Evolutionary conservation across 164 flowering plant genomes (phyloP).

Genomic region (Liriodendron chinense): DNA sequence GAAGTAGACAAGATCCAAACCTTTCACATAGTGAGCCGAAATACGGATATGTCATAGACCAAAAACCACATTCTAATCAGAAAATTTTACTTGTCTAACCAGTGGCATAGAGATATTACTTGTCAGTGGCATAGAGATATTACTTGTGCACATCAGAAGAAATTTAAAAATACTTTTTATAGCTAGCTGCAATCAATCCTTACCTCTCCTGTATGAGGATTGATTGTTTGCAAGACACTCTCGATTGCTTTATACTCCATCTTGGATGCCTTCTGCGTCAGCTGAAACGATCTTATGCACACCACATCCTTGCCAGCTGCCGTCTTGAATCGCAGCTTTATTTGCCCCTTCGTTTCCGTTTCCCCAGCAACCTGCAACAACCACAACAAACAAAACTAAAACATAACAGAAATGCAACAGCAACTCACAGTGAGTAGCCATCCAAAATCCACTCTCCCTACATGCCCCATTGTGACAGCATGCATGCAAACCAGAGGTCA

Average conservation of each 20-base stretch:
- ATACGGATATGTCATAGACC: no score
- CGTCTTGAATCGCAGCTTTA: slow-evolving; percentile 89
- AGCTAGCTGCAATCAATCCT: neutral
- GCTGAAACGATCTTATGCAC: slow-evolving; percentile 91
- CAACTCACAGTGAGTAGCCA: no score
- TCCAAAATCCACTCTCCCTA: no score
- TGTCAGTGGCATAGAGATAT: neutral
- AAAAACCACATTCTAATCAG: no score
- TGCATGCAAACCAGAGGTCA: no score
- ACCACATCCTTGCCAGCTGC: slow-evolving; percentile 98
- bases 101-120: neutral
- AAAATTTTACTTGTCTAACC: no score
- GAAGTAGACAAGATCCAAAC: no score
- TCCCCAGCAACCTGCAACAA: slow-evolving; percentile 83
- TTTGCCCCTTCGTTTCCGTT: slow-evolving; percentile 97
- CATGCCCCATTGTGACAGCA: no score
- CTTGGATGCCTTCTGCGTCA: slow-evolving; percentile 91
- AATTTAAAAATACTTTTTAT: neutral
- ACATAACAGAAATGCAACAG: neutral
- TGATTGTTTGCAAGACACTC: slow-evolving; percentile 90
- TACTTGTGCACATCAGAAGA: neutral
- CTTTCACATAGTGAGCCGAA: no score
- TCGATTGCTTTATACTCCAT: slow-evolving; percentile 98
- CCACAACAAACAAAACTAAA: neutral
- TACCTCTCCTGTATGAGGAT: slow-evolving; percentile 98